Percentiles rank a stretch among this genome's conserved stretches.
These are phyloP conservation scores for Teunomyces gatunensis DNA, from an alignment of 805 yeast genomes.

Conservation along the genomic window DNA sequence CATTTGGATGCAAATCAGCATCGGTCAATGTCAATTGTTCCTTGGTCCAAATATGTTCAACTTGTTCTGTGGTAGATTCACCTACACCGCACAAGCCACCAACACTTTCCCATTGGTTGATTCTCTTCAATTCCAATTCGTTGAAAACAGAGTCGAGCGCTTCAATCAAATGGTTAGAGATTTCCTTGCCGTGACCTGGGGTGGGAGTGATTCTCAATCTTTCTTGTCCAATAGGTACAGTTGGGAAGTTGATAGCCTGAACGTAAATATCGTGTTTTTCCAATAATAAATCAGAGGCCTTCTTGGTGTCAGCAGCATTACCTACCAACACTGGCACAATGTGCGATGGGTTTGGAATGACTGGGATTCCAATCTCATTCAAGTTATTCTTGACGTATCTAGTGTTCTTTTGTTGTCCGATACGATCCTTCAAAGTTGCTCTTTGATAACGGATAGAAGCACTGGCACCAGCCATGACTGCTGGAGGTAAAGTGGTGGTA, in stretches of 20 bases:
- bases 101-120: slow-evolving; percentile 66
- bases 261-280: slow-evolving; percentile 86
- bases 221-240: slow-evolving; percentile 94
- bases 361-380: slow-evolving; percentile 78
- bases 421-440: slow-evolving; percentile 71
- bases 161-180: slow-evolving; percentile 70
- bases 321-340: slow-evolving; percentile 95
- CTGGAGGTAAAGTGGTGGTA: slow-evolving; percentile 97
- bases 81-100: slow-evolving; percentile 97
- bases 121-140: slow-evolving; percentile 71
- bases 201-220: slow-evolving; percentile 98
- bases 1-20: slow-evolving; percentile 64
- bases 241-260: slow-evolving; percentile 98
- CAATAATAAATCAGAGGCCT: slow-evolving; percentile 86
- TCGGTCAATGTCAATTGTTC: slow-evolving; percentile 66
- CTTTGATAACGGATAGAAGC: slow-evolving; percentile 86
- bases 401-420: slow-evolving; percentile 80
- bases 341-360: slow-evolving; percentile 96
- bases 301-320: slow-evolving; percentile 87
- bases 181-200: slow-evolving; percentile 85
- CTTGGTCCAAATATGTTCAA: slow-evolving; percentile 84
- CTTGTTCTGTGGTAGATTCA: slow-evolving; percentile 41
- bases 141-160: slow-evolving; percentile 82
- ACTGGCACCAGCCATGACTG: slow-evolving; percentile 92
- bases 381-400: slow-evolving; percentile 78